Conservation (phyloP, 306 rosid species). For the Vigna trinervia region DNA sequence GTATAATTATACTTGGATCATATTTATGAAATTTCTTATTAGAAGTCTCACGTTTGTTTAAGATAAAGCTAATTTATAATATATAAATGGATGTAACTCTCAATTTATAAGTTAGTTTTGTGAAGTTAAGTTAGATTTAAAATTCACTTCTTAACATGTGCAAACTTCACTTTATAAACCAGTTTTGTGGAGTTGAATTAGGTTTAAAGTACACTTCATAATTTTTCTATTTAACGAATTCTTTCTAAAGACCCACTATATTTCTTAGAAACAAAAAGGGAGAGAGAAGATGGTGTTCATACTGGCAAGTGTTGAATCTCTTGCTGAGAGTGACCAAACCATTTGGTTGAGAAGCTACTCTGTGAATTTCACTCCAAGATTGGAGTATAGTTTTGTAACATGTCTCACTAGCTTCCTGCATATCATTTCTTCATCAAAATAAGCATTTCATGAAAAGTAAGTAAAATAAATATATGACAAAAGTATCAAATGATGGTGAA, state of each 20-base stretch:
- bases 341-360: conserved; percentile 47
- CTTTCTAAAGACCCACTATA: too few relatives aligned
- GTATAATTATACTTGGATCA: too few relatives aligned
- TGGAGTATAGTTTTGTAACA: conserved; percentile 59
- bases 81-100: too few relatives aligned
- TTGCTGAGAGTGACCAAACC: conserved; percentile 62
- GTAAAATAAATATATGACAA: not conserved
- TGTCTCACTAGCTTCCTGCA: conserved; percentile 68
- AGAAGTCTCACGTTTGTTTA: accelerated
- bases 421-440: not conserved
- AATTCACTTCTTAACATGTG: too few relatives aligned
- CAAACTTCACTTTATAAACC: too few relatives aligned
- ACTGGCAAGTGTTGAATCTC: conserved; percentile 62
- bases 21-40: too few relatives aligned
- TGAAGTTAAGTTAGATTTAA: too few relatives aligned
- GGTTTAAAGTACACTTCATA: too few relatives aligned
- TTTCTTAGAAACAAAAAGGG: not conserved
- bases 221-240: too few relatives aligned
- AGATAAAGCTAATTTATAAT: too few relatives aligned
- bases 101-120: too few relatives aligned
- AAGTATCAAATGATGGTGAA: not conserved
- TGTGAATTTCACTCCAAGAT: conserved; percentile 67
- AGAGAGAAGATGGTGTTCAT: not conserved
- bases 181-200: too few relatives aligned
- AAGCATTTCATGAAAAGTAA: not conserved